Conservation (phyloP, 148 eudicot genomes). For the Hydrangea macrophylla region DNA sequence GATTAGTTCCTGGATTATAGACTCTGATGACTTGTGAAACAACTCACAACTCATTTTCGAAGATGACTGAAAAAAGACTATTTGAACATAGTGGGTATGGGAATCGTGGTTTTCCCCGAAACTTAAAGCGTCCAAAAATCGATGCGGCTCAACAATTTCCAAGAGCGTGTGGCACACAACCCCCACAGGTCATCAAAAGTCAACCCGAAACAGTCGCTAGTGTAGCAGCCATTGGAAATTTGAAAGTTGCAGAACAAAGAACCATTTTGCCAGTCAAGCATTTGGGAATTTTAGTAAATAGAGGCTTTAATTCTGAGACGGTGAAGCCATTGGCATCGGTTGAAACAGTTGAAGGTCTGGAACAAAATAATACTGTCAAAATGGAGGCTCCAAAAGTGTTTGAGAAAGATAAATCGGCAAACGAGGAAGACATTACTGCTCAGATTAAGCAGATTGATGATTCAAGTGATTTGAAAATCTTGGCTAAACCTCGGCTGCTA, state of each 20-base stretch:
- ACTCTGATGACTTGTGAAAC: too few species aligned
- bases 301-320: too few species aligned
- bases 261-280: neutral
- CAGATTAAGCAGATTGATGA: neutral
- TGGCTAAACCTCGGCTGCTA: neutral
- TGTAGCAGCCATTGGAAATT: too few species aligned
- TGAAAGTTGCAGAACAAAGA: neutral
- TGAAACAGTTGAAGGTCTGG: neutral
- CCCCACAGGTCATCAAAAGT: neutral
- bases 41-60: too few species aligned
- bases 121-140: conserved; percentile 10
- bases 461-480: neutral
- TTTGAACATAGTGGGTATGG: neutral
- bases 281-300: too few species aligned
- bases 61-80: neutral
- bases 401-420: neutral
- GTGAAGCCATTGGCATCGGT: neutral
- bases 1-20: too few species aligned
- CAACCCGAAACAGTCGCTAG: neutral
- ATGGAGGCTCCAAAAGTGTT: neutral
- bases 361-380: too few species aligned
- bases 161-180: neutral
- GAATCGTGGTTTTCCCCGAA: neutral
- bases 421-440: neutral
- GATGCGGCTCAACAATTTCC: neutral